Evolutionary conservation across 2,329 filamentous ascomycete species (phyloP).

Genomic region (Torrubiella hemipterigena): DNA sequence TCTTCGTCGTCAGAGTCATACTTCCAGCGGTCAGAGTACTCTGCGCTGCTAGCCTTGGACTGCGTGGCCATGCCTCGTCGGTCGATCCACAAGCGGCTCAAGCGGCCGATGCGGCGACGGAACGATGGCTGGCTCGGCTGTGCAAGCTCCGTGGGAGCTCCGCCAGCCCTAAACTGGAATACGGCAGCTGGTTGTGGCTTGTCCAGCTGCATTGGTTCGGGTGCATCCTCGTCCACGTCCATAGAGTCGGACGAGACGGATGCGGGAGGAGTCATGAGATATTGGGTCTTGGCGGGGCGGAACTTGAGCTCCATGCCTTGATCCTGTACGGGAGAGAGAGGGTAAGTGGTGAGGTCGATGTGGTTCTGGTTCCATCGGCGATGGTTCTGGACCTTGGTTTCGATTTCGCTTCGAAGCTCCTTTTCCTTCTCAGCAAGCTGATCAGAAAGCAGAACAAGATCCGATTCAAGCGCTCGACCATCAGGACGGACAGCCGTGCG

Average conservation of each 20-base stretch:
- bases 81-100: constrained; percentile 81
- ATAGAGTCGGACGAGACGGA: constrained; percentile 42
- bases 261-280: constrained; percentile 53
- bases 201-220: constrained; percentile 29
- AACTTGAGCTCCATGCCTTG: constrained; percentile 50
- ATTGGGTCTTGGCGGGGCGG: constrained; percentile 60
- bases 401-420: constrained; percentile 69
- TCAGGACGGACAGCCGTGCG: constrained; percentile 61
- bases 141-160: constrained; percentile 22
- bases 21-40: constrained; percentile 61
- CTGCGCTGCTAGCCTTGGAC: constrained; percentile 29
- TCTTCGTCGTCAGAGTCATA: constrained; percentile 83
- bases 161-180: constrained; percentile 34
- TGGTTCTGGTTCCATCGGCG: constrained; percentile 84
- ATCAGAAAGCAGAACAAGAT: constrained; percentile 67
- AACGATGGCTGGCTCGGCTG: constrained; percentile 49
- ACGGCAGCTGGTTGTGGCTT: constrained; percentile 19
- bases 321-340: constrained; percentile 67
- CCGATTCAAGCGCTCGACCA: constrained; percentile 61
- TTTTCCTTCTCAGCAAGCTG: constrained; percentile 71
- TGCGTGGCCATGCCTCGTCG: constrained; percentile 53
- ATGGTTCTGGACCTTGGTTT: constrained; percentile 78
- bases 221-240: constrained; percentile 38
- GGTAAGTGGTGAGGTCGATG: constrained; percentile 76
- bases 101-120: constrained; percentile 71